phyloP scores from a whole-genome alignment of 805 yeast species.

The Candida yuanshanica region DNA sequence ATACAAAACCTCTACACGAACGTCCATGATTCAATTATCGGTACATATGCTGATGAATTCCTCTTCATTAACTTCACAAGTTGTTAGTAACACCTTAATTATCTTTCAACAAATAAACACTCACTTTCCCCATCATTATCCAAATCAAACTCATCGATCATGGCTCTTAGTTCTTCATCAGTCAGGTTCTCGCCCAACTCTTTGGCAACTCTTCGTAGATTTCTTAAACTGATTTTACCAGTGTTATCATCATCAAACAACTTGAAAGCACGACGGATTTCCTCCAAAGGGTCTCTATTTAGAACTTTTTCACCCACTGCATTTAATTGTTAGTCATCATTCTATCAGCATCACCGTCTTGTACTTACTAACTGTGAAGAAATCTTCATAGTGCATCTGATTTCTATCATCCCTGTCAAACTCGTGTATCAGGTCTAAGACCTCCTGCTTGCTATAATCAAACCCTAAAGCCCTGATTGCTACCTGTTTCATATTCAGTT shows the following conservation, averaged over 20 bases:
- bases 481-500: conserved; percentile 22
- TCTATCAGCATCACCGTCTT: conserved; percentile 11
- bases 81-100: conserved; percentile 10
- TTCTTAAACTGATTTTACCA: conserved; percentile 77
- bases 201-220: conserved; percentile 82
- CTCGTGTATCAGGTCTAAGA: conserved; percentile 69
- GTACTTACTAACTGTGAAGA: conserved; percentile 38
- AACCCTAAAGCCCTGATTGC: conserved; percentile 94
- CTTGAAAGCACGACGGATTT: conserved; percentile 82
- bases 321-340: conserved; percentile 14
- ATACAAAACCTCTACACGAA: neutral
- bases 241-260: conserved; percentile 85
- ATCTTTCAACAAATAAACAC: conserved; percentile 17
- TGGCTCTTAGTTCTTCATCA: conserved; percentile 90
- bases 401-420: conserved; percentile 74
- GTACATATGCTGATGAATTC: conserved; percentile 88
- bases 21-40: conserved; percentile 45
- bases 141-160: conserved; percentile 96
- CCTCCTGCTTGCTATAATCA: conserved; percentile 70
- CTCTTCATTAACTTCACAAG: conserved; percentile 53
- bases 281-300: conserved; percentile 89
- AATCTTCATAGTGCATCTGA: conserved; percentile 74
- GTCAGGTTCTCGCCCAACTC: conserved; percentile 88
- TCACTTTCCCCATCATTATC: conserved; percentile 88
- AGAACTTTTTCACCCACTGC: conserved; percentile 74